These are phyloP conservation scores for Lepidium didymum DNA, from an alignment of 345 rosid genomes.

Conservation along the genomic window DNA sequence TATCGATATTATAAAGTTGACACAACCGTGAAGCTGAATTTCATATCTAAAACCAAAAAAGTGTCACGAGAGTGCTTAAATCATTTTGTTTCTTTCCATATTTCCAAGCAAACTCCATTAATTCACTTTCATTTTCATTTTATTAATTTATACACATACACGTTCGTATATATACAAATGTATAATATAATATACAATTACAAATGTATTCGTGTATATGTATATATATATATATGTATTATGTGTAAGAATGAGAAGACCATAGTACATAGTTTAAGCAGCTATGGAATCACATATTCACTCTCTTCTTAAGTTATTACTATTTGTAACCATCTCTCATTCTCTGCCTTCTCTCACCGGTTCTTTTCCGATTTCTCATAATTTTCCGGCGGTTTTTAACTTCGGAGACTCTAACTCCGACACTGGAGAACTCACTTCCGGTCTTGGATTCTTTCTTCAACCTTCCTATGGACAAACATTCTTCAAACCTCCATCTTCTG, in stretches of 20 bases:
- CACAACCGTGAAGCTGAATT: neutral
- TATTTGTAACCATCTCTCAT: neutral
- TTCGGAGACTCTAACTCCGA: slow-evolving; percentile 59
- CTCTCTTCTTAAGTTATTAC: neutral
- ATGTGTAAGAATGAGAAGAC: neutral
- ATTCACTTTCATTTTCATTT: neutral
- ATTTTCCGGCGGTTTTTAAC: slow-evolving; percentile 48
- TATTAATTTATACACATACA: neutral
- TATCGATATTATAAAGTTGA: neutral
- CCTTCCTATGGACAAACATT: slow-evolving; percentile 36
- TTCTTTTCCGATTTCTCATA: slow-evolving; percentile 17
- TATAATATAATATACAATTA: neutral
- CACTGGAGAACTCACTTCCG: slow-evolving; percentile 44
- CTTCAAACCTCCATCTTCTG: slow-evolving; percentile 36
- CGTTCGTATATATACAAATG: neutral
- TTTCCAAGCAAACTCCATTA: slow-evolving; percentile 11
- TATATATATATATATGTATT: neutral
- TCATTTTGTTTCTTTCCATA: slow-evolving; percentile 17
- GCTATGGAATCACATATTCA: slow-evolving; percentile 1
- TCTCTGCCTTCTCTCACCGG: neutral
- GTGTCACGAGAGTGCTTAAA: slow-evolving; percentile 14
- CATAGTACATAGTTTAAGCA: neutral
- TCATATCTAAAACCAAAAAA: neutral
- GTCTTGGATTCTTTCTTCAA: slow-evolving; percentile 25
- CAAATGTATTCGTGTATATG: neutral